Percentiles rank a stretch among this genome's conserved stretches.
Conservation (phyloP, 495 filamentous ascomycete genomes). For the Neurospora sp. region DNA sequence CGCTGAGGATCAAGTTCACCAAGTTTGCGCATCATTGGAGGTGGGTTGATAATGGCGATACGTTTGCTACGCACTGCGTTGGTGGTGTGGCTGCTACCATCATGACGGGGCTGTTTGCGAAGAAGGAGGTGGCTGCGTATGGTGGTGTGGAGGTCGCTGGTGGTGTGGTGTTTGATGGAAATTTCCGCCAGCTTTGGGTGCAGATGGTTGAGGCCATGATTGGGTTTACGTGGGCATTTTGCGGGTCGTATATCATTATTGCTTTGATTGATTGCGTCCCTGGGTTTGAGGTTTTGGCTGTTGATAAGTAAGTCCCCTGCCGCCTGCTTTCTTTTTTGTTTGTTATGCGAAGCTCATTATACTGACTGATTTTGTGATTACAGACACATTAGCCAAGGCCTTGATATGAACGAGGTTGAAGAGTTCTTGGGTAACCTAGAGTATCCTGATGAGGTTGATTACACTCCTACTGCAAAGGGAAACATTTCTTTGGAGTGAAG, state of each 20-base stretch:
- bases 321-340: not conserved
- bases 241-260: conserved; percentile 16
- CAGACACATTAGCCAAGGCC: conserved; percentile 18
- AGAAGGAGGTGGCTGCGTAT: too few species aligned
- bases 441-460: conserved; percentile 17
- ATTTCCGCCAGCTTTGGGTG: too few species aligned
- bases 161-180: too few species aligned
- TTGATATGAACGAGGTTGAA: conserved; percentile 20
- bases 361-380: conserved; percentile 4
- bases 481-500: conserved; percentile 10
- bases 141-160: too few species aligned
- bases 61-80: too few species aligned
- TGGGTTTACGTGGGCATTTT: too few species aligned
- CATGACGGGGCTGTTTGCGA: too few species aligned
- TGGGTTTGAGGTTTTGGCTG: conserved; percentile 18
- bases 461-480: conserved; percentile 15
- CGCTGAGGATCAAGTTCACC: too few species aligned
- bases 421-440: conserved; percentile 13
- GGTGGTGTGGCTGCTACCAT: too few species aligned
- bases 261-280: conserved; percentile 21
- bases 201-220: too few species aligned
- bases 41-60: too few species aligned
- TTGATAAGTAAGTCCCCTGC: conserved; percentile 15
- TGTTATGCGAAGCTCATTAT: not conserved
- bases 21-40: too few species aligned